Base-by-base conservation (phyloP, 306 rosid genomes). In the Sesbania bispinosa region DNA sequence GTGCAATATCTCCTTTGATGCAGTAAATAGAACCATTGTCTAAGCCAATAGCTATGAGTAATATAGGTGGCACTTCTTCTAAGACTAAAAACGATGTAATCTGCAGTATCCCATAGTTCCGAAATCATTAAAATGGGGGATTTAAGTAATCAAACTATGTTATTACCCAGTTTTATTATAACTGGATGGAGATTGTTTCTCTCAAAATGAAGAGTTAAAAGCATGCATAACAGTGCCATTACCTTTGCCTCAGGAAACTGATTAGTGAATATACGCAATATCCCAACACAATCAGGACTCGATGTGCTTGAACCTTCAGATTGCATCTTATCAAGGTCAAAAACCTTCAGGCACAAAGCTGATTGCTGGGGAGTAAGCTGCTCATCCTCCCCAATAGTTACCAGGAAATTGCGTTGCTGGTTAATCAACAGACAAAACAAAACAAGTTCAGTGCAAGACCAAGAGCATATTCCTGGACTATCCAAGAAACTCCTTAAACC, bases 191-290 rank as follows among this genome's bases (percentile, higher is more conserved):
- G 11, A 74, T 47, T 33, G 5, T 47, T 58, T 15, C 36, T 67
- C 64, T 48, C 9, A 46, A 52, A 24, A 80, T 13, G 19, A 69
- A 36, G 8, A 46, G 9, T 36, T 26, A 24, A 33, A 53, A 76
- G 52, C 38, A 57, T 18, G 52, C 51, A 47, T 21, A 72, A 53
- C 26, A 19, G 10, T 11, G 27, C 4, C 60, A 77, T 72, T 79
- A 94, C 99, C 99, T 80, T 86, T 10, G 99, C 99, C 76, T 86
- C 88, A 9, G 95, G 96, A 81, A 90, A 94, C 67, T 94, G 99
- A 73, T 83, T 91, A 15, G 99, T 94, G 85, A 94, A 94, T 72
- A 94, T 87, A 26, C 97, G 90, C 83, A 94, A 68, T 70, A 87
- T 94, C 75, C 99, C 99, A 76, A 94, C 92, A 79, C 99, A 94